phyloP scores from a whole-genome alignment of 257 asterid genomes.

The Solanum phureja region DNA sequence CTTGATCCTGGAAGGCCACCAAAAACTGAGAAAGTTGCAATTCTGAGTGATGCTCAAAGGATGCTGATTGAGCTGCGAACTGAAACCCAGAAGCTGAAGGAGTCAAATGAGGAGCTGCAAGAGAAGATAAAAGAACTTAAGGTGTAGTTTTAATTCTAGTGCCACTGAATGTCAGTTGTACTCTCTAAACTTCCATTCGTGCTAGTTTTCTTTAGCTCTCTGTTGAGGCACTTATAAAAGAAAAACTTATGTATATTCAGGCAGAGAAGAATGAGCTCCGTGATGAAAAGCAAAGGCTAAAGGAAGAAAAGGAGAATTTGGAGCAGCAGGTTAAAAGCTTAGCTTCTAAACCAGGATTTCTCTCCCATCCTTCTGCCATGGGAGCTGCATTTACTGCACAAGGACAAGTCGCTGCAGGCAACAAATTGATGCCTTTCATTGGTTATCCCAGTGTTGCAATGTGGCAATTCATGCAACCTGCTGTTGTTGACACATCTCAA shows the following conservation, averaged over 20 bases:
- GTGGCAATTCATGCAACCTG: conserved; percentile 32
- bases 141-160: neutral
- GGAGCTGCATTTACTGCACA: conserved; percentile 6
- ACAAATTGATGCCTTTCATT: conserved; percentile 19
- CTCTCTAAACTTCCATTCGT: neutral
- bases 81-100: conserved; percentile 14
- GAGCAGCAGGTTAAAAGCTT: conserved; percentile 18
- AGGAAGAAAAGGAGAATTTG: conserved; percentile 16
- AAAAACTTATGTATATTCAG: neutral
- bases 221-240: neutral
- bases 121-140: conserved; percentile 18
- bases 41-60: conserved; percentile 14
- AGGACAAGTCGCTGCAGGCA: conserved; percentile 7
- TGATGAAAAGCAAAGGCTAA: conserved; percentile 18
- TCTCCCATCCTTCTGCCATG: conserved; percentile 7
- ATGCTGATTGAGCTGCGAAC: conserved; percentile 12
- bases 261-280: conserved; percentile 26
- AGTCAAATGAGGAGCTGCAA: conserved; percentile 12
- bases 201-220: neutral
- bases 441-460: conserved; percentile 24
- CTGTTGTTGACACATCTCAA: conserved; percentile 20
- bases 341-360: conserved; percentile 5
- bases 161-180: neutral
- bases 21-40: conserved; percentile 16
- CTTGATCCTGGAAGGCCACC: conserved; percentile 21